phyloP scores from a whole-genome alignment of 306 rosid species.

The Prunus campanulata region DNA sequence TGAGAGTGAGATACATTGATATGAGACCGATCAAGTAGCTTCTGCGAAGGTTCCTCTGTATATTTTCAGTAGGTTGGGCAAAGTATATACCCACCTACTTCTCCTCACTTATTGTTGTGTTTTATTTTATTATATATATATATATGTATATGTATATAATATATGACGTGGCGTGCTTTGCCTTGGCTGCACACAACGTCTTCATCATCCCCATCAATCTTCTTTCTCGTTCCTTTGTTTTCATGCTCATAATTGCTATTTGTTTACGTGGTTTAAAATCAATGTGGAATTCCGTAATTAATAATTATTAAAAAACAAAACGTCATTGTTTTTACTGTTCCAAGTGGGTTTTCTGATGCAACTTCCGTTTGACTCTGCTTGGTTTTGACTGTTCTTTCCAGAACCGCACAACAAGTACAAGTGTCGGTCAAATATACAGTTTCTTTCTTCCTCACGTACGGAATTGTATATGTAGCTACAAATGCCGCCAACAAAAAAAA shows the following conservation, averaged over 20 bases:
- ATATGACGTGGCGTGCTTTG: no score
- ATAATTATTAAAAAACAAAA: neutral
- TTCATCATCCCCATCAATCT: no score
- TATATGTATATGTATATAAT: no score
- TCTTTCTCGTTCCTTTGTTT: no score
- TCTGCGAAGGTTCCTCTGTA: neutral
- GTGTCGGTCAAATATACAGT: neutral
- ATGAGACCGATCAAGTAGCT: neutral
- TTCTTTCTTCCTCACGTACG: neutral
- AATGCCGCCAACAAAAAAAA: no score
- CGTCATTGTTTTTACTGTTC: neutral
- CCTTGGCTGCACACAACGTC: no score
- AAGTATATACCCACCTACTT: no score
- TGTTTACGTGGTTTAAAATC: neutral
- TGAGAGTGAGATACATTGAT: neutral
- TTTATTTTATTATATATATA: no score
- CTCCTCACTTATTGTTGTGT: no score
- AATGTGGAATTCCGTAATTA: neutral
- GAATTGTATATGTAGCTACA: no score
- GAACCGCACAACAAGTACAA: neutral
- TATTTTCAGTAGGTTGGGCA: no score
- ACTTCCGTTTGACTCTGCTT: neutral
- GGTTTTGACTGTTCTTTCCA: neutral
- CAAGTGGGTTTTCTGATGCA: neutral
- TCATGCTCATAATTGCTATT: no score